These are phyloP conservation scores for Pseudocercospora eumusae DNA, from an alignment of 2,329 filamentous ascomycete species.

Conservation along the genomic window DNA sequence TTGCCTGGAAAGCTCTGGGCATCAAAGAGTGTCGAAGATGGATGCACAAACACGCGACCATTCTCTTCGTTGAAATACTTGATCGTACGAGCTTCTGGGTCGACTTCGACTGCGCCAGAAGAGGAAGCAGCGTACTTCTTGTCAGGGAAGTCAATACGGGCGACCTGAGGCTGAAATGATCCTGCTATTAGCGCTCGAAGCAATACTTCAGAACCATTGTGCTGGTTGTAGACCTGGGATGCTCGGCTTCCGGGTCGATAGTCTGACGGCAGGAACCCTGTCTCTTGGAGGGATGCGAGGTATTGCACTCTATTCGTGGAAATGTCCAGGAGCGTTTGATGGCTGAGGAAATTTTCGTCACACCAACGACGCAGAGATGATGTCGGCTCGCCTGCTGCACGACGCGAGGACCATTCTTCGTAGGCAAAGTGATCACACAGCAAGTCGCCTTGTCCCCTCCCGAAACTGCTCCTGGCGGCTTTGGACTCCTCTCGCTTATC, in stretches of 20 bases:
- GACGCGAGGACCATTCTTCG: slow-evolving; percentile 74
- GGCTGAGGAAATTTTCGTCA: slow-evolving; percentile 79
- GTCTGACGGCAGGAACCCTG: slow-evolving; percentile 65
- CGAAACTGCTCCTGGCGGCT: slow-evolving; percentile 72
- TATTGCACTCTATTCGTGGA: slow-evolving; percentile 83
- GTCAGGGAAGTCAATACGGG: slow-evolving; percentile 88
- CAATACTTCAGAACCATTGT: slow-evolving; percentile 50
- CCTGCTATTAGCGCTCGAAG: slow-evolving; percentile 53
- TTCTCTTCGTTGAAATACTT: slow-evolving; percentile 86
- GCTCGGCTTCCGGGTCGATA: slow-evolving; percentile 33
- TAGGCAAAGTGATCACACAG: slow-evolving; percentile 84
- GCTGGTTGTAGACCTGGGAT: slow-evolving; percentile 48
- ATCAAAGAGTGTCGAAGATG: slow-evolving; percentile 81
- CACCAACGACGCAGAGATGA: slow-evolving; percentile 75
- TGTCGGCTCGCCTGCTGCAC: slow-evolving; percentile 56
- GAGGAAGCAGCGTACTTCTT: slow-evolving; percentile 90
- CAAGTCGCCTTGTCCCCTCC: slow-evolving; percentile 76
- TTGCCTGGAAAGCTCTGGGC: slow-evolving; percentile 74
- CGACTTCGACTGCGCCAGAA: slow-evolving; percentile 85
- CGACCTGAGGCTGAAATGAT: slow-evolving; percentile 73
- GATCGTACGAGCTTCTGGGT: slow-evolving; percentile 88
- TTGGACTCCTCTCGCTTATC: slow-evolving; percentile 82
- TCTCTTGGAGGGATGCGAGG: slow-evolving; percentile 79
- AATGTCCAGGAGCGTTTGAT: slow-evolving; percentile 84
- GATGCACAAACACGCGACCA: slow-evolving; percentile 89